phyloP scores from a whole-genome alignment of 2,329 filamentous ascomycete species.

The Verruconis gallopava region DNA sequence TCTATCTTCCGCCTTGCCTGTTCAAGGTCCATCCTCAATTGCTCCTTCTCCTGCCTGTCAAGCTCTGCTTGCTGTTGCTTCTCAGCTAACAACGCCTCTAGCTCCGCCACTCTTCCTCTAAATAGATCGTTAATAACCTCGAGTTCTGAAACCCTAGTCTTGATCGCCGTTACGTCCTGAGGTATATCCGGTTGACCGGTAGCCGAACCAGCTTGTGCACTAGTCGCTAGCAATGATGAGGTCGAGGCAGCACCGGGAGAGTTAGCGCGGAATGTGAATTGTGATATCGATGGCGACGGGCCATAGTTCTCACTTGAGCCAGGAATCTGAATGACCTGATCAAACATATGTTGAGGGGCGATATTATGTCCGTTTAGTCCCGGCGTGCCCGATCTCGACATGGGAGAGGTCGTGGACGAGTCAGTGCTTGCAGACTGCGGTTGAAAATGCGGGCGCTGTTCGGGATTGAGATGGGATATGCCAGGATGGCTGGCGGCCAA shows the following conservation, averaged over 20 bases:
- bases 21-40: conserved; percentile 28
- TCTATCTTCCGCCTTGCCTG: conserved; percentile 17
- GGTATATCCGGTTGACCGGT: conserved; percentile 71
- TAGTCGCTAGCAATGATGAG: conserved; percentile 32
- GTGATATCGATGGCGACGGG: conserved; percentile 39
- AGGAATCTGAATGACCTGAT: conserved; percentile 21
- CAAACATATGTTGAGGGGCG: conserved; percentile 67
- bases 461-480: neutral
- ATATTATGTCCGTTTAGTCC: conserved; percentile 52
- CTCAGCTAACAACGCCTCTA: conserved; percentile 65
- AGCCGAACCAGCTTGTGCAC: conserved; percentile 38
- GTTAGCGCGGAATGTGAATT: conserved; percentile 27
- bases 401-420: conserved; percentile 29
- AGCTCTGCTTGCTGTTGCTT: conserved; percentile 43
- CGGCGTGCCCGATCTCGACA: conserved; percentile 69
- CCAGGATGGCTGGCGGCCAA: neutral
- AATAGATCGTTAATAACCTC: conserved; percentile 80
- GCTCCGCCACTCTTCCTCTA: conserved; percentile 52
- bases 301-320: neutral
- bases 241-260: conserved; percentile 42
- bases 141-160: conserved; percentile 87
- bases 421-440: neutral
- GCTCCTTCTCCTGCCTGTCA: conserved; percentile 51
- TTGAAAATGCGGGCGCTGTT: neutral
- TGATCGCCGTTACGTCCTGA: conserved; percentile 72